phyloP scores from a whole-genome alignment of 345 rosid genomes.

The Ricinus communis region DNA sequence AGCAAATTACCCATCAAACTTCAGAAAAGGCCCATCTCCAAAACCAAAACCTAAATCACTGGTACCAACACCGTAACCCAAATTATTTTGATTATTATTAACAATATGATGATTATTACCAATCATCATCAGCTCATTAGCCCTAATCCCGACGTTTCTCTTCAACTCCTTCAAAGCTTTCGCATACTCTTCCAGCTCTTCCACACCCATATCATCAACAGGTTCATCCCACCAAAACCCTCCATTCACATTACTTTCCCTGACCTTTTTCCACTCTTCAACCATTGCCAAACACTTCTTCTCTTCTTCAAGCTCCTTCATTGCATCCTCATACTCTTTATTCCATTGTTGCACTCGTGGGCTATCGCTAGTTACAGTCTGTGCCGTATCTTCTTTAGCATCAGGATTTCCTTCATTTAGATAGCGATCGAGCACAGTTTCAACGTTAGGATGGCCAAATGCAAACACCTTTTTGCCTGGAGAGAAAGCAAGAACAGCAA shows the following conservation, averaged over 20 bases:
- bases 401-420: background rate
- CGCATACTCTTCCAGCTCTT: constrained; percentile 35
- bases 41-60: background rate
- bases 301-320: constrained; percentile 32
- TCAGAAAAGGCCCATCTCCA: constrained; percentile 2
- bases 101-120: background rate
- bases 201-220: constrained; percentile 29
- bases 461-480: constrained; percentile 34
- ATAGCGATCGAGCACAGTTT: constrained; percentile 16
- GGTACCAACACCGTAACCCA: background rate
- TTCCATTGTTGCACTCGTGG: constrained; percentile 14
- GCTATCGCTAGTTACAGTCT: background rate
- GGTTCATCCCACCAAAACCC: constrained; percentile 42
- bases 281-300: constrained; percentile 12
- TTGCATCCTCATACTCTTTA: constrained; percentile 16
- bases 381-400: background rate
- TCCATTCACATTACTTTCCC: background rate
- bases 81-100: background rate
- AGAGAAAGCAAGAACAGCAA: constrained; percentile 33
- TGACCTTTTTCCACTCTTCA: constrained; percentile 13
- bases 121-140: constrained; percentile 23
- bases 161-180: constrained; percentile 30
- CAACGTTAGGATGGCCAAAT: constrained; percentile 33
- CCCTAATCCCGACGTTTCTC: constrained; percentile 23
- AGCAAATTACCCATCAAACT: background rate